Conservation (phyloP, 345 rosid species). For the Rhizophora mangle region DNA sequence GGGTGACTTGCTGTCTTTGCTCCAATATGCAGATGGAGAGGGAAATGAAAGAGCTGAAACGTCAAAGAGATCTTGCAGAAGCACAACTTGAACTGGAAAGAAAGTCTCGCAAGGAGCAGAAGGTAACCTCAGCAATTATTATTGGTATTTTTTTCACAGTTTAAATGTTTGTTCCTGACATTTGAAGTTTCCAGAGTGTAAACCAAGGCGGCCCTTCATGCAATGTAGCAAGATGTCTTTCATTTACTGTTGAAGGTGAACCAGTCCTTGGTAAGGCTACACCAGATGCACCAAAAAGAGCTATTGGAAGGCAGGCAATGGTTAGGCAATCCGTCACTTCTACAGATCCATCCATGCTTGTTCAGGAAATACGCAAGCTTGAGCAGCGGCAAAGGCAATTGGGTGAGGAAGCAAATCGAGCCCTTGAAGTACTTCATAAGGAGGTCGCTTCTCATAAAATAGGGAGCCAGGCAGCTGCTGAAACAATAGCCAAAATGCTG, state of each 20-base stretch:
- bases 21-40: conserved; percentile 60
- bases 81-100: conserved; percentile 74
- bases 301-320: conserved; percentile 42
- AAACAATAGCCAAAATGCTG: conserved; percentile 71
- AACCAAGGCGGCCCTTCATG: conserved; percentile 55
- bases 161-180: conserved; percentile 9
- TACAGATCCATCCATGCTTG: conserved; percentile 68
- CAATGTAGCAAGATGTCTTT: conserved; percentile 72
- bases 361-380: conserved; percentile 78
- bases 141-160: background rate
- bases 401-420: conserved; percentile 87
- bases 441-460: conserved; percentile 75
- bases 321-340: conserved; percentile 65
- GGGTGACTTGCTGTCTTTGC: background rate
- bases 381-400: conserved; percentile 81
- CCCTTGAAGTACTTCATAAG: conserved; percentile 88
- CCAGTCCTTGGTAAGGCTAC: conserved; percentile 36
- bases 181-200: conserved; percentile 40
- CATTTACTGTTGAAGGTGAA: conserved; percentile 47
- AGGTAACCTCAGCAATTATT: conserved; percentile 42
- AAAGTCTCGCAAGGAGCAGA: conserved; percentile 60
- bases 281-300: conserved; percentile 37
- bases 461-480: conserved; percentile 79
- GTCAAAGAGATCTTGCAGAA: conserved; percentile 87
- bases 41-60: conserved; percentile 90